Evolutionary conservation across 768 basidiomycete genomes (phyloP).

Genomic region (Boletus vinaceobasis): DNA sequence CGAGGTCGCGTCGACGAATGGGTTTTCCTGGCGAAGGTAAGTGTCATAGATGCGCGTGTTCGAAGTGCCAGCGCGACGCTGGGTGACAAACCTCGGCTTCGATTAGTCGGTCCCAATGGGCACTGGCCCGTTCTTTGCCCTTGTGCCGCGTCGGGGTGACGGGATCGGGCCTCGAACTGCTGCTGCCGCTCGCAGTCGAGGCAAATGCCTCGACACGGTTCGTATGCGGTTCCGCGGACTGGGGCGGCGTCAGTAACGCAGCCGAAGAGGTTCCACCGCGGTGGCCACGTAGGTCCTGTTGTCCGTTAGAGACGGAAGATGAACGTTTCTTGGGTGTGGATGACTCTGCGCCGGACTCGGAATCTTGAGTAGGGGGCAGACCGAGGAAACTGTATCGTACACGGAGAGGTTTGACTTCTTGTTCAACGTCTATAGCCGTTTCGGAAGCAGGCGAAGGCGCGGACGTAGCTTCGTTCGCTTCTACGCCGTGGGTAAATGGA

Average conservation of each 20-base stretch:
- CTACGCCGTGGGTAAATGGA: conserved; percentile 15
- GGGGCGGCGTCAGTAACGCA: conserved; percentile 23
- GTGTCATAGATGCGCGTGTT: neutral
- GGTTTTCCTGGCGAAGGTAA: conserved; percentile 9
- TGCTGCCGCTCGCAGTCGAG: neutral
- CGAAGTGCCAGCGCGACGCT: neutral
- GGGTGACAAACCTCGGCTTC: conserved; percentile 8
- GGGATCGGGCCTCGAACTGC: conserved; percentile 2
- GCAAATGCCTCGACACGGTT: neutral
- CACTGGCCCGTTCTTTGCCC: conserved; percentile 20
- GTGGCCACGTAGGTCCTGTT: neutral
- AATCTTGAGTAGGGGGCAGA: conserved; percentile 12
- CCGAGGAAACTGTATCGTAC: conserved; percentile 20
- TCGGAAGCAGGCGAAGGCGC: neutral
- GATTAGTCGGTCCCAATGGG: neutral
- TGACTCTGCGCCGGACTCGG: neutral
- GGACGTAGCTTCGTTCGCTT: neutral
- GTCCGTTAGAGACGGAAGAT: neutral
- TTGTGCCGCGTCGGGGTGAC: conserved; percentile 23
- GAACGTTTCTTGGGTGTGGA: conserved; percentile 17
- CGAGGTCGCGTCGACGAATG: conserved; percentile 4
- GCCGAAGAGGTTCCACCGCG: neutral
- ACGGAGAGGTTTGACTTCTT: neutral
- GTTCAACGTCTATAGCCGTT: neutral
- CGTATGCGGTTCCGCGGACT: neutral